Base-by-base conservation (phyloP, 2,329 filamentous ascomycete genomes). In the Metarhizium robertsii region DNA sequence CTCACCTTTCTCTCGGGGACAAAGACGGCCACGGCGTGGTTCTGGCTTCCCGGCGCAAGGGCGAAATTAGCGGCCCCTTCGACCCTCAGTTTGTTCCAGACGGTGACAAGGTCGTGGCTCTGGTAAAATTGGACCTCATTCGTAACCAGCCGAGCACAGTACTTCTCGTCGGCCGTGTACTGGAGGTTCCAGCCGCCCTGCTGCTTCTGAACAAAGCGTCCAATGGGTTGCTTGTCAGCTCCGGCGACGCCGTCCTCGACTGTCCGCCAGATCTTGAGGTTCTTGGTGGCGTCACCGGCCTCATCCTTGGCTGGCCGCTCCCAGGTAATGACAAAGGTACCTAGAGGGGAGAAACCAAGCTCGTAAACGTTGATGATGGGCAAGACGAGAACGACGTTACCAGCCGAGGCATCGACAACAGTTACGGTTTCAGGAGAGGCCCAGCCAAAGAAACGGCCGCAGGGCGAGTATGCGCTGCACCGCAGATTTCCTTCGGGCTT, bases 91-190 rank as follows among this genome's bases (percentile, higher is more conserved):
- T 95, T 96, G 74, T 96, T 95, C 91, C 92, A 96, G 59, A 95
- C 90, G 50, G 84, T 92, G 62, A 80, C 77, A 67, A 97, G 78
- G 69, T 97, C 86, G 61, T 87, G 81, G 70, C 90, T 94, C 73
- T 95, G 83, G 77, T 92, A 97, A 72, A 99, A 96, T 66, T 97
- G 94, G 55, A 99, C 89, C 78, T 97, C 92, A 70, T 99, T 99
- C 71, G 90, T 96, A 65, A 97, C 92, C 60, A 86, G 80, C 62
- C 94, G 90, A 61, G 92, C 94, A 71, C 92, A 97, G 71, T 90
- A 92, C 70, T 85, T 83, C 79, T 99, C 94, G 69, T 99, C 94
- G 57, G 84, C 81, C 34, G 92, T 96, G 73, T 97, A 99, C 74
- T 97, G 92, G 68, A 99, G 79, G 70, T 96, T 97, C 92, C 92